Base-by-base conservation (phyloP, 306 rosid genomes). In the Castanea sativa region DNA sequence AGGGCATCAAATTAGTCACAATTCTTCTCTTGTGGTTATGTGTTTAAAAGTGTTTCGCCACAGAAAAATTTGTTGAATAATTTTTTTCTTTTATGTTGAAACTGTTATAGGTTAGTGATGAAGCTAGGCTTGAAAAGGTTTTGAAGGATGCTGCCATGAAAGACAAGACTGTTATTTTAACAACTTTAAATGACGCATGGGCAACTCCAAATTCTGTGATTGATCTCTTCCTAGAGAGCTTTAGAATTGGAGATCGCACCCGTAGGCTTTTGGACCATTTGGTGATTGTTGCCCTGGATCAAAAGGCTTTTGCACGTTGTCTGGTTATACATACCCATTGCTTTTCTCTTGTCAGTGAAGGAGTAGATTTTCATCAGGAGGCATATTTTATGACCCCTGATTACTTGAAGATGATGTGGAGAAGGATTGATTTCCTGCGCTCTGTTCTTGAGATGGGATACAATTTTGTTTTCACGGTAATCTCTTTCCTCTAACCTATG, bases 351-450 rank as follows among this genome's bases (percentile, higher is more conserved):
- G 84, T 76, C 32, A 91, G 83, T 55, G 94, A 91, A 86, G 94
- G 88, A 77, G 87, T 75, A 23, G 93, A 95, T 87, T 91, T 90
- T 84, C 93, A 67, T 78, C 76, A 59, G 69, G 99, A 93, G 81
- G 98, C 99, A 14, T 87, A 83, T 73, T 91, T 95, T 76, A 95
- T 95, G 99, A 90, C 98, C 67, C 92, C 91, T 64, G 83, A 79
- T 73, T 95, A 95, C 88, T 81, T 95, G 93, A 86, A 82, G 88
- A 93, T 95, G 98, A 95, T 95, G 98, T 93, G 98, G 99, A 86
- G 84, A 79, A 90, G 97, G 88, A 89, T 95, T 86, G 97, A 93
- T 82, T 93, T 95, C 86, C 88, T 95, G n/a, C 88, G 91, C 55
- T 85, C 92, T 79, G 87, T 95, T 84, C 91, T 91, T 71, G 96